Evolutionary conservation across 2,329 filamentous ascomycete species (phyloP).

Genomic region (Neofusicoccum sp.): DNA sequence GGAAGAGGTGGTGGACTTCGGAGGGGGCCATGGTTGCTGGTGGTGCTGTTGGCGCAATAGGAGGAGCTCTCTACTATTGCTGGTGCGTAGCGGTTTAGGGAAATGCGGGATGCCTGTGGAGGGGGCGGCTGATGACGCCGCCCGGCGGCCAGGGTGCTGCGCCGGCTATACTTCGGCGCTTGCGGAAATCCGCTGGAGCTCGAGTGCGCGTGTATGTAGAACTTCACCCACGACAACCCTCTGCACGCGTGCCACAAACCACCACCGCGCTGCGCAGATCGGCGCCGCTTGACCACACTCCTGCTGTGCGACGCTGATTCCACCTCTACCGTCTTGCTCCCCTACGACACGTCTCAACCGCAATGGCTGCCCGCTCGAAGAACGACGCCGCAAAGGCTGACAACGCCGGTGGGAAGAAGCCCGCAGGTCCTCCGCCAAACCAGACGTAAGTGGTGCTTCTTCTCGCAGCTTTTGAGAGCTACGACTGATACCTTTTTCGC

Average conservation of each 20-base stretch:
- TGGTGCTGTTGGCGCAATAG: conserved; percentile 61
- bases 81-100: background rate
- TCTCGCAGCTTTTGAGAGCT: background rate
- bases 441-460: conserved; percentile 33
- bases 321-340: background rate
- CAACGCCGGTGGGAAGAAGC: conserved; percentile 2
- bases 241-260: background rate
- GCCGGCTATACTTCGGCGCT: conserved; percentile 6
- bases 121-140: conserved; percentile 20
- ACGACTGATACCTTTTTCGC: conserved; percentile 23
- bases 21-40: conserved; percentile 72
- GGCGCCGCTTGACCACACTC: background rate
- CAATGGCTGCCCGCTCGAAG: conserved; percentile 18
- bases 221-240: background rate
- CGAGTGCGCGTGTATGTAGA: background rate
- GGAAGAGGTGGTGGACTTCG: conserved; percentile 96
- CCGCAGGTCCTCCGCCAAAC: conserved; percentile 29
- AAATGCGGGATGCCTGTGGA: background rate
- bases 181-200: conserved; percentile 4
- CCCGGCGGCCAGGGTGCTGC: conserved; percentile 8
- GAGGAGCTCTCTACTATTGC: conserved; percentile 94
- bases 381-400: conserved; percentile 15
- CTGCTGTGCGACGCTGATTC: background rate
- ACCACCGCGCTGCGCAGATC: background rate
- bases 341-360: background rate